Conservation (phyloP, 208 protist species). For the Crithidia mellificae region DNA sequence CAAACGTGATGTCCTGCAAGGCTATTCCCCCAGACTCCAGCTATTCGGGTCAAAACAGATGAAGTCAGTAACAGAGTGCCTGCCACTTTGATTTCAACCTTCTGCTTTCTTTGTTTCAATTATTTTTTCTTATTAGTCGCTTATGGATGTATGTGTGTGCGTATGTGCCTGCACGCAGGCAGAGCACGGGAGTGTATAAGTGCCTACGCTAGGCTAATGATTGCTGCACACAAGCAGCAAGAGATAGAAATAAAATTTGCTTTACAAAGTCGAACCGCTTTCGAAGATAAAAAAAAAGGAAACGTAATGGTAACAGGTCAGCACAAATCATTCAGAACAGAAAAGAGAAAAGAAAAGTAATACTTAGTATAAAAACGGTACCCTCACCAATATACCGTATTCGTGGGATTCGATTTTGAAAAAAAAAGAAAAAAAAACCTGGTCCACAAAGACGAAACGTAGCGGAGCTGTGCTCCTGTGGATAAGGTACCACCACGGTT, state of each 20-base stretch:
- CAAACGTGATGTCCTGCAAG: no score
- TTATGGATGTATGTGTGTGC: constrained; percentile 16
- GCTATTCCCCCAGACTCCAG: no score
- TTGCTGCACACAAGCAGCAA: neutral
- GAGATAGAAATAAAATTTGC: neutral
- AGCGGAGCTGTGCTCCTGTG: neutral
- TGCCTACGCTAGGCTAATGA: neutral
- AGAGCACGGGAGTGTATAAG: constrained; percentile 2
- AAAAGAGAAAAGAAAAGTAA: no score
- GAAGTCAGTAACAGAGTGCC: no score
- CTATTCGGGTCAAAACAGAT: no score
- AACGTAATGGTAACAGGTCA: neutral
- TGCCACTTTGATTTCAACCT: no score
- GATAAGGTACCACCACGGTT: neutral
- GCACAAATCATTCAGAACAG: neutral
- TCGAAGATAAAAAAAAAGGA: neutral
- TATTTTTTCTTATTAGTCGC: neutral
- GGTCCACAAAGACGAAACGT: no score
- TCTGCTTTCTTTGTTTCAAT: no score
- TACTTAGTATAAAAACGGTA: no score
- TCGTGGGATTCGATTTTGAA: no score
- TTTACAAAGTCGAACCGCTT: no score
- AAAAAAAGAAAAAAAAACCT: neutral
- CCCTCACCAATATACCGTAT: no score
- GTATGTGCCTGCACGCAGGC: constrained; percentile 6